Evolutionary conservation across 139 green algal species (phyloP).

Genomic region (Gonium pectorale): DNA sequence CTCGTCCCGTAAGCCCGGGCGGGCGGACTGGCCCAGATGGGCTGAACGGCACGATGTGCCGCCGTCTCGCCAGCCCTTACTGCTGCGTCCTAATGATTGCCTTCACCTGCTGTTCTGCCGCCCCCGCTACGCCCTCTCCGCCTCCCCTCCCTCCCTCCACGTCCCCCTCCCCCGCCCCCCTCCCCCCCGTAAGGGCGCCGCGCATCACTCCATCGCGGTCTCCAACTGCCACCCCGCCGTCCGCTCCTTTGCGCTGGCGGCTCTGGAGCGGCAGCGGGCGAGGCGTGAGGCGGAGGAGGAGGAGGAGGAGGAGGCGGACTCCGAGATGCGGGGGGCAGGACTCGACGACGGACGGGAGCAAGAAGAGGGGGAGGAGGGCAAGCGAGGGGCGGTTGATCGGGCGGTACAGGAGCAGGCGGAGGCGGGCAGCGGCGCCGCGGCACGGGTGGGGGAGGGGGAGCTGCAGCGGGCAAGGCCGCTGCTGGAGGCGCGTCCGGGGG

Average conservation of each 20-base stretch:
- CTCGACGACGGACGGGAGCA: too few species aligned
- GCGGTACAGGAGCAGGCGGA: not conserved
- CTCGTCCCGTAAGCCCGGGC: too few species aligned
- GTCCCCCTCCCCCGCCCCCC: not conserved
- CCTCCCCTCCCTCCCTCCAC: not conserved
- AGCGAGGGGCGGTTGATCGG: not conserved
- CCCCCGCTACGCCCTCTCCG: too few species aligned
- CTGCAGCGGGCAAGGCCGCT: not conserved
- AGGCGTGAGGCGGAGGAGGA: not conserved
- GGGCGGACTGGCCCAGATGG: too few species aligned
- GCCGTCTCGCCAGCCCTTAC: too few species aligned
- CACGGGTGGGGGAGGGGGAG: not conserved
- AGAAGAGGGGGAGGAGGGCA: not conserved
- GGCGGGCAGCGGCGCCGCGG: not conserved
- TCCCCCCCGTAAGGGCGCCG: not conserved
- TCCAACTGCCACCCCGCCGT: slow-evolving; percentile 30
- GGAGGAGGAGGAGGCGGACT: not conserved
- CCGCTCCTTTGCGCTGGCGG: not conserved
- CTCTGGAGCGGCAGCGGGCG: not conserved
- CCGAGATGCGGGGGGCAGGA: too few species aligned
- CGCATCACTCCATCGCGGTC: slow-evolving; percentile 22
- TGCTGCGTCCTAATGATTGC: too few species aligned
- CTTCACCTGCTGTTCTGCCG: too few species aligned
- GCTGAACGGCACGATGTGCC: too few species aligned
- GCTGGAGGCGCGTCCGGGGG: not conserved